Evolutionary conservation across 164 flowering plant species (phyloP).

Genomic region (Vitis amurensis): DNA sequence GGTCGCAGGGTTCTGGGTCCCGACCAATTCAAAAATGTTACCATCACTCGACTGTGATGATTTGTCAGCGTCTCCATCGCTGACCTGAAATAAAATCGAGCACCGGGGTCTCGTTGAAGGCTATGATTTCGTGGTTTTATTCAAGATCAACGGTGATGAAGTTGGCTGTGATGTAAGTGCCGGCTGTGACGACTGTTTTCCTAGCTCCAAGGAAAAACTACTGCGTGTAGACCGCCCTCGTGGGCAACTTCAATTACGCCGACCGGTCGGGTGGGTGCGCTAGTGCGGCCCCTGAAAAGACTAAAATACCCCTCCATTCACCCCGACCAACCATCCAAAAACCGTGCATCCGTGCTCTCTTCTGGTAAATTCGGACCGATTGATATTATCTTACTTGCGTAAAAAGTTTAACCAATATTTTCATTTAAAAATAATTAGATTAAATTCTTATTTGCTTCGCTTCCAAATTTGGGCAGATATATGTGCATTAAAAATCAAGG

Average conservation of each 20-base stretch:
- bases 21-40: neutral
- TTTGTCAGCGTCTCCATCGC: neutral
- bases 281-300: neutral
- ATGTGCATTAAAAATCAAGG: too few species aligned
- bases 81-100: too few species aligned
- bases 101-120: too few species aligned
- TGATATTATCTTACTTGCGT: too few species aligned
- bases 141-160: neutral
- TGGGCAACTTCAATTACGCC: neutral
- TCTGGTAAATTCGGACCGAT: too few species aligned
- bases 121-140: neutral
- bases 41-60: neutral
- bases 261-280: neutral
- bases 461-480: too few species aligned
- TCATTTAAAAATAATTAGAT: too few species aligned
- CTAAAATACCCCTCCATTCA: neutral
- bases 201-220: neutral
- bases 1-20: constrained; percentile 1
- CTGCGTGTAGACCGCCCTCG: neutral
- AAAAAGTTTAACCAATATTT: too few species aligned
- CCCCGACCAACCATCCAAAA: too few species aligned
- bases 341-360: too few species aligned
- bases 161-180: neutral
- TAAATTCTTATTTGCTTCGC: too few species aligned
- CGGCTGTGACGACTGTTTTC: neutral